Base-by-base conservation (phyloP, 2,329 filamentous ascomycete species). In the Diplodia corticola region DNA sequence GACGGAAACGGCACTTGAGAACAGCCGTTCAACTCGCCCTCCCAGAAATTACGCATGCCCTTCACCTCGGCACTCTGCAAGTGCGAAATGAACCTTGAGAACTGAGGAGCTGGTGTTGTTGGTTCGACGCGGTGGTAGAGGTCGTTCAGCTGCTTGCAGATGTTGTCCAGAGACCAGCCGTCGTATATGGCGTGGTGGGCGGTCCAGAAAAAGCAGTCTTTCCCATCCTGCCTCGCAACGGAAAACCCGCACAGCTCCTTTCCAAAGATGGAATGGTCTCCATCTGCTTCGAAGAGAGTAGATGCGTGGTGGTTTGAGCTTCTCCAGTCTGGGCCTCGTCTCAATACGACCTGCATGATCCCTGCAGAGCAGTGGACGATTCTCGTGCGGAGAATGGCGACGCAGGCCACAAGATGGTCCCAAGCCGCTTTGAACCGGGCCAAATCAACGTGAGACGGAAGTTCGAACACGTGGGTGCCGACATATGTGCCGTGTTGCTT, bases 371-470 rank as follows among this genome's bases (percentile, higher is more conserved):
- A 70, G 37, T 76, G 76, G 1, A 76, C 75, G 0, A 77, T 71
- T 4, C 82, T 77, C 28, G 75, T 77, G 9, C 75, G 72, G 3
- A 77, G 64, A 40, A 77, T 77, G 44, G 76, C 73, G 63, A 71
- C 74, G 2, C 71, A 71, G 63, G 75, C 72, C 3, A 75, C 74
- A 24, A 76, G 70, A 12, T 73, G 71, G n/a, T 22, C 53, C 33
- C 53, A 57, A 0, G 54, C 54, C 1, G 20, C 20, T 3, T 80
- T 80, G 73, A 84, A 83, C 6, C 71, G 71, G 3, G 67, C 26
- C 5, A 76, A 46, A 54, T 76, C 69, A 17, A 30, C 20, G 2
- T n/a, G n/a, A n/a, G n/a, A n/a, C n/a, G n/a, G n/a, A n/a, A n/a
- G n/a, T n/a, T n/a, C n/a, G n/a, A n/a, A n/a, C n/a, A n/a, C n/a